phyloP scores from a whole-genome alignment of 148 eudicot species.

The Agrostemma githago region DNA sequence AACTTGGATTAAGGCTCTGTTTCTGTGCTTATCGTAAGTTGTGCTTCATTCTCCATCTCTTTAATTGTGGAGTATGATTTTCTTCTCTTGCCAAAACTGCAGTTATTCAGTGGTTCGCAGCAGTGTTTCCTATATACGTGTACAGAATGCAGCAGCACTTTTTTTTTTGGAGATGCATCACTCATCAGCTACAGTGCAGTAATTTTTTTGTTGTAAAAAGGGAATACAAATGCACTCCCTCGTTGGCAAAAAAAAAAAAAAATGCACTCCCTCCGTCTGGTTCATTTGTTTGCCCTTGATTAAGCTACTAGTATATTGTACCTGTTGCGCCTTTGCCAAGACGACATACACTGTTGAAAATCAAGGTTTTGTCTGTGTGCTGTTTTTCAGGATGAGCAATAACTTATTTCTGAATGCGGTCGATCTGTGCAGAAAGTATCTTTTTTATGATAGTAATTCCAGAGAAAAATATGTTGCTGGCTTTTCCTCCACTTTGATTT shows the following conservation, averaged over 20 bases:
- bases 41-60: not conserved
- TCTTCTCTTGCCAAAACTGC: not conserved
- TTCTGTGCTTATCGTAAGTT: not conserved
- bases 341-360: not conserved
- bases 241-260: too few relatives aligned
- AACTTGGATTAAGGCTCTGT: not conserved
- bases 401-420: not conserved
- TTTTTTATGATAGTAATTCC: not conserved
- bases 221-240: not conserved
- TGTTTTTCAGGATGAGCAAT: too few relatives aligned
- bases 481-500: not conserved
- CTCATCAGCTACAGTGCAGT: not conserved
- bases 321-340: not conserved
- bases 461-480: not conserved
- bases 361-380: not conserved
- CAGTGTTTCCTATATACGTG: not conserved
- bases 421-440: not conserved
- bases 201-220: not conserved
- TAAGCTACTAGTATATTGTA: not conserved
- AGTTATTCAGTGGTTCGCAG: not conserved
- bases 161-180: not conserved
- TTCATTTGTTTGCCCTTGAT: not conserved
- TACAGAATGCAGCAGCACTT: not conserved
- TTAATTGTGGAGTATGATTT: too few relatives aligned
- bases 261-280: not conserved